Conservation (phyloP, 2,329 filamentous ascomycete species). For the Camillea tinctor region DNA sequence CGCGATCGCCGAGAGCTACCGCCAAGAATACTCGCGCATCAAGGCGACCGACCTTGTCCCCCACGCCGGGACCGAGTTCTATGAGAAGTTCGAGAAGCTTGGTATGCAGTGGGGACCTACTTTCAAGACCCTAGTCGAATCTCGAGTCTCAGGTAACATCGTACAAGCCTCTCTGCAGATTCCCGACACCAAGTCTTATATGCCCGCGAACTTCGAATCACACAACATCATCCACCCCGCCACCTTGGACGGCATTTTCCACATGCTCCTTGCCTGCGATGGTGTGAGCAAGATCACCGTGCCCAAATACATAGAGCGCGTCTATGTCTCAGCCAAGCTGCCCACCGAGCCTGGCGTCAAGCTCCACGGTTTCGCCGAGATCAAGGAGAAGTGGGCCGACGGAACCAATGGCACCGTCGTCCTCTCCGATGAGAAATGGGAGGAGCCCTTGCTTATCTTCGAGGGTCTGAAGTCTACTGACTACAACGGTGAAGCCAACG, state of each 20-base stretch:
- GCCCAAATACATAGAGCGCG: constrained; percentile 29
- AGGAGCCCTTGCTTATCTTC: constrained; percentile 28
- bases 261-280: constrained; percentile 27
- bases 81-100: constrained; percentile 27
- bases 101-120: constrained; percentile 29
- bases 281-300: constrained; percentile 26
- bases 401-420: constrained; percentile 30
- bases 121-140: constrained; percentile 23
- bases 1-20: constrained; percentile 22
- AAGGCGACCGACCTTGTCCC: constrained; percentile 12
- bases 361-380: constrained; percentile 27
- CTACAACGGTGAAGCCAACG: constrained; percentile 20
- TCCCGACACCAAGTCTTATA: constrained; percentile 25
- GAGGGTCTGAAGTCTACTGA: constrained; percentile 30
- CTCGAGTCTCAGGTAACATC: constrained; percentile 17
- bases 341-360: constrained; percentile 22
- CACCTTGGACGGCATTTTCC: constrained; percentile 28
- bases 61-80: constrained; percentile 24
- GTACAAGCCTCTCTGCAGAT: constrained; percentile 25
- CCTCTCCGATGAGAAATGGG: constrained; percentile 29
- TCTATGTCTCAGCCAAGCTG: constrained; percentile 27
- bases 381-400: constrained; percentile 29
- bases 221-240: constrained; percentile 26
- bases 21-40: constrained; percentile 24
- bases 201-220: constrained; percentile 26